phyloP scores from a whole-genome alignment of 495 filamentous ascomycete species.

The Hamigera avellanea region DNA sequence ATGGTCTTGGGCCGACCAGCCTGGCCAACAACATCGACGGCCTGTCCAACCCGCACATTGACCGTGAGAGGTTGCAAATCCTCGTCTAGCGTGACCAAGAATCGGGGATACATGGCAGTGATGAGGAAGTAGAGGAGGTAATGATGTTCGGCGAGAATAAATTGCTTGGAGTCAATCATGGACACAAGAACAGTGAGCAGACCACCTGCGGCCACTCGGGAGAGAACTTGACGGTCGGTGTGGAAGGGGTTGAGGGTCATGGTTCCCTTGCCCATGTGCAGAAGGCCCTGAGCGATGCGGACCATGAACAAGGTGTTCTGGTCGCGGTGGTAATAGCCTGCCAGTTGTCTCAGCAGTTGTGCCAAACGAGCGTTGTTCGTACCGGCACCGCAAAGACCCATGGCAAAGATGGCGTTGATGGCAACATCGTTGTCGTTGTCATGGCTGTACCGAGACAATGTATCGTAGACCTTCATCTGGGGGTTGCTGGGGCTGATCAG shows the following conservation, averaged over 20 bases:
- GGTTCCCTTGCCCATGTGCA: conserved; percentile 99
- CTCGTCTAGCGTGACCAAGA: conserved; percentile 93
- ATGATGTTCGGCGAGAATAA: conserved; percentile 79
- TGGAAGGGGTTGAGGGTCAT: conserved; percentile 95
- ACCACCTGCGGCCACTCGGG: conserved; percentile 79
- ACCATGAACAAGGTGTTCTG: conserved; percentile 97
- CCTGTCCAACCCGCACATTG: conserved; percentile 94
- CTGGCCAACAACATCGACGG: conserved; percentile 95
- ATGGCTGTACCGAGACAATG: conserved; percentile 93
- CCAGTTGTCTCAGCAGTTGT: conserved; percentile 86
- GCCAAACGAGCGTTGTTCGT: conserved; percentile 97
- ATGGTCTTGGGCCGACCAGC: conserved; percentile 97
- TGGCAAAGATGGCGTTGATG: conserved; percentile 97
- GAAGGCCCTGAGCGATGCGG: conserved; percentile 88
- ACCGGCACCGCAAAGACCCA: conserved; percentile 93
- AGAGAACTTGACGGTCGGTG: conserved; percentile 91
- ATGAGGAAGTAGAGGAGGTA: conserved; percentile 97
- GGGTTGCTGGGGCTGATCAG: conserved; percentile 94
- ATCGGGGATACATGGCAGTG: conserved; percentile 93
- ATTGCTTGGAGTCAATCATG: conserved; percentile 89
- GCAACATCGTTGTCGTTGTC: conserved; percentile 99
- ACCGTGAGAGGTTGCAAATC: conserved; percentile 86
- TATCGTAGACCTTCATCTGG: conserved; percentile 99
- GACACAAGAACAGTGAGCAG: conserved; percentile 82
- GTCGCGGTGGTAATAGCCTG: conserved; percentile 95